A percentile compares a stretch with the other conserved stretches of the same genome.
phyloP scores from a whole-genome alignment of 345 rosid genomes.

The Citrus mangshanensis region DNA sequence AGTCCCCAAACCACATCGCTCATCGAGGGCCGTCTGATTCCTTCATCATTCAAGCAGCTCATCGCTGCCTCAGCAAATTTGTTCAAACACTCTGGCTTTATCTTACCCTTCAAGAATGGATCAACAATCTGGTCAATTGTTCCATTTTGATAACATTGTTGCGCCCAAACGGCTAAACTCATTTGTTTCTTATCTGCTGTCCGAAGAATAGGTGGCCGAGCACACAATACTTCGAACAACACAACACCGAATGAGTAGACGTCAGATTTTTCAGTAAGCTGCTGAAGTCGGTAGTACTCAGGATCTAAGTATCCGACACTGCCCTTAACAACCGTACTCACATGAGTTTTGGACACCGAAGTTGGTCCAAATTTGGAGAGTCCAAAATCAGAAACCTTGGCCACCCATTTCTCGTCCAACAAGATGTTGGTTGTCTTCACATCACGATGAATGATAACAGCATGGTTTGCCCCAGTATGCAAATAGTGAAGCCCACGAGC shows the following conservation, averaged over 20 bases:
- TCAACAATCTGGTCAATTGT: conserved; percentile 39
- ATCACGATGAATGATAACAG: conserved; percentile 44
- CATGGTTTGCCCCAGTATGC: conserved; percentile 31
- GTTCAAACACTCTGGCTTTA: conserved; percentile 30
- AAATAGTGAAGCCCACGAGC: conserved; percentile 35
- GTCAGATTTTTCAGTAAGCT: conserved; percentile 61
- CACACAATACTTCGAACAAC: conserved; percentile 52
- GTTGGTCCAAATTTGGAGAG: conserved; percentile 42
- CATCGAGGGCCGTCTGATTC: conserved; percentile 22
- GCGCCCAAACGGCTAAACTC: conserved; percentile 41
- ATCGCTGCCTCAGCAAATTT: conserved; percentile 41
- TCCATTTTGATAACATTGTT: conserved; percentile 24
- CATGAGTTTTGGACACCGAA: conserved; percentile 33
- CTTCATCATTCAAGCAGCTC: neutral
- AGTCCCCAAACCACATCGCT: conserved; percentile 21
- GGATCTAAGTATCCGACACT: conserved; percentile 62
- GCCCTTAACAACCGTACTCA: conserved; percentile 53
- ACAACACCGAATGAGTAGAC: conserved; percentile 72
- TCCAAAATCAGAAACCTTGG: conserved; percentile 61
- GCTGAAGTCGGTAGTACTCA: conserved; percentile 50
- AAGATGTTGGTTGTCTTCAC: conserved; percentile 54
- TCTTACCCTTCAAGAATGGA: conserved; percentile 28
- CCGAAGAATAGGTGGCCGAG: conserved; percentile 33
- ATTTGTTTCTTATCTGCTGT: conserved; percentile 23
- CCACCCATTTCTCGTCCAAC: conserved; percentile 49